Conservation (phyloP, 2,329 filamentous ascomycete species). For the Tolypocladium pustulatum region DNA sequence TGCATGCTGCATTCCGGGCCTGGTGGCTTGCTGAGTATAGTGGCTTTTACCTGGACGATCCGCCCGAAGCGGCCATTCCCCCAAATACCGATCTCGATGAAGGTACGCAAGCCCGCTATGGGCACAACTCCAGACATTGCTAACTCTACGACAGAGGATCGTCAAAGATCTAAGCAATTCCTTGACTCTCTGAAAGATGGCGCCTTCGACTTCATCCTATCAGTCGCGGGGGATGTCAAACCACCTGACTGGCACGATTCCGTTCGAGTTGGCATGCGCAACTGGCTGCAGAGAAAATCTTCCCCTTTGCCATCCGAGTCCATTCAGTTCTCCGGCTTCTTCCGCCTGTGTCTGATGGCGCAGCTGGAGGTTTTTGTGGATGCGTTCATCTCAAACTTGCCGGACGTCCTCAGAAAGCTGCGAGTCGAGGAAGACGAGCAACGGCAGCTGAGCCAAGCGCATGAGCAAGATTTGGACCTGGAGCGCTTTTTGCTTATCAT, state of each 20-base stretch:
- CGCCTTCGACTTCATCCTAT: conserved; percentile 83
- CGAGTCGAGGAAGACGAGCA: conserved; percentile 87
- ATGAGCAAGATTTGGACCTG: conserved; percentile 62
- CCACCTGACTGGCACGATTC: conserved; percentile 80
- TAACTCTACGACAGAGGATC: conserved; percentile 44
- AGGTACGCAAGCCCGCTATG: conserved; percentile 22
- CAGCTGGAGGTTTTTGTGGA: conserved; percentile 83
- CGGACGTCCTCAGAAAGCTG: conserved; percentile 77
- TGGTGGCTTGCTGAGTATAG: conserved; percentile 95
- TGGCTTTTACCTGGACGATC: conserved; percentile 73
- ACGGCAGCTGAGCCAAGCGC: conserved; percentile 53
- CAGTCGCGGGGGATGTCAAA: conserved; percentile 71
- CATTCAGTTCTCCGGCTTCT: conserved; percentile 57
- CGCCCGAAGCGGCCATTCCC: conserved; percentile 43
- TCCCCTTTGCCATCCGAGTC: conserved; percentile 57
- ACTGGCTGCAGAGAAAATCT: conserved; percentile 74
- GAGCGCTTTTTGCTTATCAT: conserved; percentile 90
- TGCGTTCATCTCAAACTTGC: conserved; percentile 89
- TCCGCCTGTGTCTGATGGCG: conserved; percentile 64
- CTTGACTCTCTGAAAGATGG: conserved; percentile 73
- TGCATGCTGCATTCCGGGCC: conserved; percentile 68
- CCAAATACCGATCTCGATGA: conserved; percentile 53
- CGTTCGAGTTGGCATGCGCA: conserved; percentile 69
- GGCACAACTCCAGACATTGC: not conserved
- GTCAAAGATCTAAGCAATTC: conserved; percentile 62